Evolutionary conservation across 345 rosid genomes (phyloP).

Genomic region (Salix brachista): DNA sequence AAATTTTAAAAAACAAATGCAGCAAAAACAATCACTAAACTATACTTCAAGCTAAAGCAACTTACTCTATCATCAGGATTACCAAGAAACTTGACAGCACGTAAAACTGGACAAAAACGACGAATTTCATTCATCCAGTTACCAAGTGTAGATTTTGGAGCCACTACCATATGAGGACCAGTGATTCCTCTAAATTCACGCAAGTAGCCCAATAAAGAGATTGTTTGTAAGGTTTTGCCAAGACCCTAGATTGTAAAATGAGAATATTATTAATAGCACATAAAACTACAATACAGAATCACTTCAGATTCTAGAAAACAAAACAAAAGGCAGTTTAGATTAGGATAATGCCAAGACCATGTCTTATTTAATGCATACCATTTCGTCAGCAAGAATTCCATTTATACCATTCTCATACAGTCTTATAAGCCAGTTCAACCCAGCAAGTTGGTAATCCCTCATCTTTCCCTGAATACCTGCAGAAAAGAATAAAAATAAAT

Average conservation of each 20-base stretch:
- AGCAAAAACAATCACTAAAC: background rate
- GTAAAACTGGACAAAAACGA: conserved; percentile 88
- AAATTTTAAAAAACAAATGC: background rate
- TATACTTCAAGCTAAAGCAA: background rate
- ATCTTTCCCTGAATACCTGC: conserved; percentile 91
- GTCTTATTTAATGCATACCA: conserved; percentile 44
- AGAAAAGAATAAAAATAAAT: background rate
- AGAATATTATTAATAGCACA: background rate
- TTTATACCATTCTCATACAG: conserved; percentile 96
- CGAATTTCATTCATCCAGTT: conserved; percentile 99
- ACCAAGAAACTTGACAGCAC: conserved; percentile 94
- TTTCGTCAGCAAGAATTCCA: conserved; percentile 95
- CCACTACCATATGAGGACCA: conserved; percentile 99
- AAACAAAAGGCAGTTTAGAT: background rate
- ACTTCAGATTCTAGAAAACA: background rate
- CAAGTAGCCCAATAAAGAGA: conserved; percentile 86
- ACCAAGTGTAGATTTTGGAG: conserved; percentile 99
- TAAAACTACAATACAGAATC: background rate
- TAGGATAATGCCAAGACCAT: background rate
- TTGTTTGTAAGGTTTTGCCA: conserved; percentile 97
- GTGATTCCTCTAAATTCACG: conserved; percentile 92
- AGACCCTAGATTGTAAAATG: conserved; percentile 59
- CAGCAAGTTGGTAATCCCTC: conserved; percentile 99
- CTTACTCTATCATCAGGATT: conserved; percentile 97
- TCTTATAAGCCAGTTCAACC: conserved; percentile 91